phyloP scores from a whole-genome alignment of 805 yeast genomes.

The Kuraishia piskuri region DNA sequence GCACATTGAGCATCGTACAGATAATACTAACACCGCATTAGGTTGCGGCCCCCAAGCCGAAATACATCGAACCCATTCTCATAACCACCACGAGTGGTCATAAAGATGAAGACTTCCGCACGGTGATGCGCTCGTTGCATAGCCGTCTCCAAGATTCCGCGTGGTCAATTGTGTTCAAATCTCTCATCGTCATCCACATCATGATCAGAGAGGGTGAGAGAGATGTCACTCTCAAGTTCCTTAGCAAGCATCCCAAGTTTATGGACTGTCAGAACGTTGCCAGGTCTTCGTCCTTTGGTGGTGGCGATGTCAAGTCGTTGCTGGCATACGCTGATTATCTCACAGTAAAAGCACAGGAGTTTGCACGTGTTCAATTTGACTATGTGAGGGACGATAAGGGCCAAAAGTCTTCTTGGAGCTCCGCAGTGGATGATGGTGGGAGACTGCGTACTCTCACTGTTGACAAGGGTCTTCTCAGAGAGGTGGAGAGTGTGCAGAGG shows the following conservation, averaged over 20 bases:
- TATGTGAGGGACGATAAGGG: constrained; percentile 61
- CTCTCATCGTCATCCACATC: constrained; percentile 77
- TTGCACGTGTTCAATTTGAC: constrained; percentile 54
- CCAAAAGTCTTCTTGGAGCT: constrained; percentile 20
- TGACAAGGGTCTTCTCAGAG: constrained; percentile 75
- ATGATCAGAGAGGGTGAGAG: constrained; percentile 89
- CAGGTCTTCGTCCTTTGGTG: constrained; percentile 19
- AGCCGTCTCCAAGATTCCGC: constrained; percentile 66
- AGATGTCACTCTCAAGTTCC: constrained; percentile 62
- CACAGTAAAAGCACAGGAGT: constrained; percentile 60
- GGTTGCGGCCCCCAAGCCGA: constrained; percentile 97
- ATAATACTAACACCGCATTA: constrained; percentile 23
- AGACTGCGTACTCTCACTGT: constrained; percentile 57
- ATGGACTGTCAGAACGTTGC: constrained; percentile 40
- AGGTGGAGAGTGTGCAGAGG: constrained; percentile 74
- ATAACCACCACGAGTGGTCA: constrained; percentile 52
- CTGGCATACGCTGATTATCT: constrained; percentile 68
- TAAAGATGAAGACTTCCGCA: constrained; percentile 44
- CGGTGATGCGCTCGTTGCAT: constrained; percentile 59
- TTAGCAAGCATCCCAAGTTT: constrained; percentile 52
- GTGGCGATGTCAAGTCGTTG: constrained; percentile 46
- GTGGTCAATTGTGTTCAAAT: constrained; percentile 87
- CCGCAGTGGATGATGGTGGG: constrained; percentile 41
- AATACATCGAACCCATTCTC: constrained; percentile 89
- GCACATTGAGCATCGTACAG: no score